Conservation (phyloP, 805 yeast species). For the Wickerhamomyces queroliae region DNA sequence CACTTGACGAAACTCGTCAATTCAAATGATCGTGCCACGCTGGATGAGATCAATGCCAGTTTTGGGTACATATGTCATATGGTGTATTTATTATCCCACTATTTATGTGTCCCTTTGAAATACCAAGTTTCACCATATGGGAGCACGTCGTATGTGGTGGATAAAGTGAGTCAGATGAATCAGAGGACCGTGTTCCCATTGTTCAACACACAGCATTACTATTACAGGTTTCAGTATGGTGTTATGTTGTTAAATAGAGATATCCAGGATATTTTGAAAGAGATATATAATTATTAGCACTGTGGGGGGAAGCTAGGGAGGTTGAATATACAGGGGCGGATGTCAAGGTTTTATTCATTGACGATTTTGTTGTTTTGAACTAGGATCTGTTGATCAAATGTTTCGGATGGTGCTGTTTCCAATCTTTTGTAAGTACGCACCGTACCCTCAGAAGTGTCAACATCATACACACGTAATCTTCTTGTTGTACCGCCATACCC, state of each 20-base stretch:
- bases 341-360: not conserved
- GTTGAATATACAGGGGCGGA: not conserved
- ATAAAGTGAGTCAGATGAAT: slow-evolving; percentile 28
- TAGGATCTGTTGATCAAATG: slow-evolving; percentile 35
- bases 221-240: slow-evolving; percentile 34
- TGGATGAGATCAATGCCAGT: slow-evolving; percentile 25
- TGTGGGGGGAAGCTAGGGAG: not conserved
- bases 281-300: slow-evolving; percentile 9
- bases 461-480: slow-evolving; percentile 65
- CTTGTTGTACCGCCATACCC: slow-evolving; percentile 89
- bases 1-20: slow-evolving; percentile 9
- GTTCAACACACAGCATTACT: slow-evolving; percentile 31
- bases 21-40: slow-evolving; percentile 7
- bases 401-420: slow-evolving; percentile 45
- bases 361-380: slow-evolving; percentile 20
- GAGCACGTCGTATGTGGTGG: slow-evolving; percentile 32
- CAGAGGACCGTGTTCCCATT: slow-evolving; percentile 31
- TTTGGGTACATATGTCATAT: slow-evolving; percentile 31
- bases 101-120: slow-evolving; percentile 29
- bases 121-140: slow-evolving; percentile 35
- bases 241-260: slow-evolving; percentile 29
- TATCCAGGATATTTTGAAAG: slow-evolving; percentile 27
- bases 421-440: slow-evolving; percentile 67
- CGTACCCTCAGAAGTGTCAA: slow-evolving; percentile 43
- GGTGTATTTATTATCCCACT: slow-evolving; percentile 24